Base-by-base conservation (phyloP, 305 asterid species). In the Fraxinus xanthoxyloides region DNA sequence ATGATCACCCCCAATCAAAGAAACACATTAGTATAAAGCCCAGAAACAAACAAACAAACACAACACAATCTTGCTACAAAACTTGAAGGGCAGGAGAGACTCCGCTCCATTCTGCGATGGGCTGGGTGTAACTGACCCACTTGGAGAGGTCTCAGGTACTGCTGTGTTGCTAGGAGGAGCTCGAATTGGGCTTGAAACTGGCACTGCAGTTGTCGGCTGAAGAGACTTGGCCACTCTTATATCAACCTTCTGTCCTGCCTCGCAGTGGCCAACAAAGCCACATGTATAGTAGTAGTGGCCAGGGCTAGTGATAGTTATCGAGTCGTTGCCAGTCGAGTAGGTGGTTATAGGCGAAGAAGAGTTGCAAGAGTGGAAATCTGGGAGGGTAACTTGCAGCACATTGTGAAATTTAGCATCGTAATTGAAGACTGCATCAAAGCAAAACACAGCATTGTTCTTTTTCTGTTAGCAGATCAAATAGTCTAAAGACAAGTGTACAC, bases 221-320 rank as follows among this genome's bases (percentile, higher is more conserved):
- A 26, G 72, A 26, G 72, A 65, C 35, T 78, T 78, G 9, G 34
- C 75, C 4, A 70, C 78, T 3, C 81, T 36, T 9, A 82, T 56
- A 56, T 82, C 70, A 10, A 82, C 46, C 77, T 77, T 82, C 70
- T 77, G 79, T 1, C 85, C 85, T 21, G 38, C 74, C 32, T 70
- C 79, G 56, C 85, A 82, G 77, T 82, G 85, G 51, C 81, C 82
- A 23, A 21, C 63, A 36, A 82, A 31, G 31, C 79, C 76, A 5
- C 85, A 69, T 4, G 72, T 70, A 31, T 46, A 82, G 79, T 77
- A 82, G 75, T 31, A 72, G 46, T 82, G 85, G 7, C 85, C 82
- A 67, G 78, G 72, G 23, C 65, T 75, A 0, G 40, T 30, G 69
- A 77, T 56, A 23, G 78, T 82, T 54, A 82, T 46, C 0, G 82